Percentiles rank a stretch among this genome's conserved stretches.
Conservation (phyloP, 148 eudicot species). For the Rhododendron williamsianum region DNA sequence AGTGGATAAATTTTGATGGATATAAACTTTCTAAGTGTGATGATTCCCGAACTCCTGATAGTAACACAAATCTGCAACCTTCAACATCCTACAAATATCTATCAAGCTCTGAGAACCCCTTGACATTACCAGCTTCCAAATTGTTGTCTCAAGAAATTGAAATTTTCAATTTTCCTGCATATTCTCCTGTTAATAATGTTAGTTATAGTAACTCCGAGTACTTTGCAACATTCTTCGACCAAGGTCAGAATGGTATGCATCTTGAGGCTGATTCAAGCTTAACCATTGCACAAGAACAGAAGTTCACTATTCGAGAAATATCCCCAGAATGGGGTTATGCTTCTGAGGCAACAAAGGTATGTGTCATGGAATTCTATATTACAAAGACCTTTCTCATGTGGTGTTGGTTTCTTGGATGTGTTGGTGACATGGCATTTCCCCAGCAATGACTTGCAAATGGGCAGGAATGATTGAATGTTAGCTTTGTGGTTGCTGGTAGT, state of each 20-base stretch:
- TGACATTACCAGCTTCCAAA: constrained; percentile 29
- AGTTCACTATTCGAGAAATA: constrained; percentile 63
- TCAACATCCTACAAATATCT: not conserved
- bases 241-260: constrained; percentile 22
- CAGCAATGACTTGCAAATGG: not conserved
- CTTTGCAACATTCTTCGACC: constrained; percentile 40
- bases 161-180: constrained; percentile 22
- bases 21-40: constrained; percentile 23
- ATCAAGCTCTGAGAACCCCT: constrained; percentile 10
- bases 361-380: constrained; percentile 1
- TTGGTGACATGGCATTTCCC: not conserved
- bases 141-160: constrained; percentile 32
- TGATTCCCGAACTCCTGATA: not conserved
- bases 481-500: not conserved
- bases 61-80: not conserved
- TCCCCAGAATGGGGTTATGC: constrained; percentile 81
- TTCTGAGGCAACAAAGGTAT: constrained; percentile 60
- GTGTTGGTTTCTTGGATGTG: not conserved
- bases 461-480: not conserved
- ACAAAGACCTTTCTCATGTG: constrained; percentile 1
- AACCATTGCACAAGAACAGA: constrained; percentile 55
- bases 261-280: constrained; percentile 42
- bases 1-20: constrained; percentile 17
- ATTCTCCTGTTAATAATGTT: constrained; percentile 31
- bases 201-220: constrained; percentile 20